phyloP scores from a whole-genome alignment of 345 rosid species.

The Pugionium cornutum region DNA sequence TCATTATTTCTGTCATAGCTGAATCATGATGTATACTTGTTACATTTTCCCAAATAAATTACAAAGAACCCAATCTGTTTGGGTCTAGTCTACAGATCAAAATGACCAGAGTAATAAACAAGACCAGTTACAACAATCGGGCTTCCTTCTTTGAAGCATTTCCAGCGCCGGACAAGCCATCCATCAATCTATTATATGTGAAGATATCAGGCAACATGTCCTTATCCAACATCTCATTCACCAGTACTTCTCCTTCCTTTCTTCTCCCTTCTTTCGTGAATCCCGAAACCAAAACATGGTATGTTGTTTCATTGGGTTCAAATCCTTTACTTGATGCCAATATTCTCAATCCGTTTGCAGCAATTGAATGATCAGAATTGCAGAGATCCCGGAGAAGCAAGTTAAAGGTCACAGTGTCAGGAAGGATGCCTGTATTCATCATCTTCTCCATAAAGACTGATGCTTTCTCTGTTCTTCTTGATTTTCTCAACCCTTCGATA shows the following conservation, averaged over 20 bases:
- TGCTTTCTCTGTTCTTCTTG: slow-evolving; percentile 52
- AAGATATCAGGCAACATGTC: slow-evolving; percentile 70
- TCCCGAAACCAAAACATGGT: slow-evolving; percentile 62
- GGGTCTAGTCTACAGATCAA: slow-evolving; percentile 13
- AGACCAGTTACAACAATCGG: background rate
- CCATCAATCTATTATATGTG: slow-evolving; percentile 69
- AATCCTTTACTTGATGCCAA: slow-evolving; percentile 65
- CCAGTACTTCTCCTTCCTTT: slow-evolving; percentile 64
- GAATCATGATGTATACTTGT: too few relatives aligned
- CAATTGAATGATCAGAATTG: slow-evolving; percentile 47
- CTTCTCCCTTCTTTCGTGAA: slow-evolving; percentile 54
- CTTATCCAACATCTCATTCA: slow-evolving; percentile 83
- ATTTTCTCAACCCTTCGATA: slow-evolving; percentile 74
- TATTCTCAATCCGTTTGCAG: slow-evolving; percentile 66
- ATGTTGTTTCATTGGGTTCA: slow-evolving; percentile 57
- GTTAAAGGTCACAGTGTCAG: slow-evolving; percentile 77
- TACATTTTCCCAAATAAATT: background rate
- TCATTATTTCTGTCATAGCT: background rate
- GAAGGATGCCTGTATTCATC: slow-evolving; percentile 55
- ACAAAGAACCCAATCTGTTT: background rate
- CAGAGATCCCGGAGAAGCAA: slow-evolving; percentile 77
- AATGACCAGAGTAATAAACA: background rate
- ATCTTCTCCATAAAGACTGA: slow-evolving; percentile 61
- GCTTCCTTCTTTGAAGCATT: slow-evolving; percentile 16
- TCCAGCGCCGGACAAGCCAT: slow-evolving; percentile 45